Conservation (phyloP, 2,329 filamentous ascomycete genomes). For the Sporothrix sp. region DNA sequence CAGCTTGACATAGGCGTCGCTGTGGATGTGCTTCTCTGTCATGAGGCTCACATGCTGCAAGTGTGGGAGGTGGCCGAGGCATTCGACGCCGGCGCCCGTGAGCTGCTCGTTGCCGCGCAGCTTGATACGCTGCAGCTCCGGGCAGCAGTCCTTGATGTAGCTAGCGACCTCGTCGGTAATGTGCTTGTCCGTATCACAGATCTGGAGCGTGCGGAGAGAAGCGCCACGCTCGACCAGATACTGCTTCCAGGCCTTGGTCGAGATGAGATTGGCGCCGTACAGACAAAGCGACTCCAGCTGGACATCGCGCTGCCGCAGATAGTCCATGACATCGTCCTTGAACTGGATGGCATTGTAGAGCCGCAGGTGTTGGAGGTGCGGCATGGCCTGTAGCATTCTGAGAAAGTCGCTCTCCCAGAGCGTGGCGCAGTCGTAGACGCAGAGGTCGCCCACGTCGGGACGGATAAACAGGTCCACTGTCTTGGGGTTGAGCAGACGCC, state of each 20-base stretch:
- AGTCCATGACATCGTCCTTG: conserved; percentile 75
- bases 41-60: conserved; percentile 70
- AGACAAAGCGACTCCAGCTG: conserved; percentile 65
- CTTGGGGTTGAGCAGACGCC: conserved; percentile 42
- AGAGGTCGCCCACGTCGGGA: conserved; percentile 39
- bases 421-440: conserved; percentile 51
- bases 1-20: conserved; percentile 49
- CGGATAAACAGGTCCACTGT: conserved; percentile 50
- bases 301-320: conserved; percentile 59
- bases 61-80: conserved; percentile 50
- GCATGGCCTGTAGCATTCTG: conserved; percentile 67
- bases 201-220: conserved; percentile 57
- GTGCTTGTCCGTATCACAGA: conserved; percentile 76
- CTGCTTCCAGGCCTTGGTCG: conserved; percentile 63
- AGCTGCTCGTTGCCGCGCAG: conserved; percentile 70
- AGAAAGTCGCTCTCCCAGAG: conserved; percentile 68
- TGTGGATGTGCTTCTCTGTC: conserved; percentile 46
- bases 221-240: conserved; percentile 58
- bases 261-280: conserved; percentile 75
- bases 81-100: conserved; percentile 52
- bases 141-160: conserved; percentile 54
- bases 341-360: conserved; percentile 83
- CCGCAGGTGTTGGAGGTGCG: conserved; percentile 59
- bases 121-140: conserved; percentile 64
- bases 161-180: conserved; percentile 63